Base-by-base conservation (phyloP, 176 grass and related monocot species). In the Alloteropsis semialata region DNA sequence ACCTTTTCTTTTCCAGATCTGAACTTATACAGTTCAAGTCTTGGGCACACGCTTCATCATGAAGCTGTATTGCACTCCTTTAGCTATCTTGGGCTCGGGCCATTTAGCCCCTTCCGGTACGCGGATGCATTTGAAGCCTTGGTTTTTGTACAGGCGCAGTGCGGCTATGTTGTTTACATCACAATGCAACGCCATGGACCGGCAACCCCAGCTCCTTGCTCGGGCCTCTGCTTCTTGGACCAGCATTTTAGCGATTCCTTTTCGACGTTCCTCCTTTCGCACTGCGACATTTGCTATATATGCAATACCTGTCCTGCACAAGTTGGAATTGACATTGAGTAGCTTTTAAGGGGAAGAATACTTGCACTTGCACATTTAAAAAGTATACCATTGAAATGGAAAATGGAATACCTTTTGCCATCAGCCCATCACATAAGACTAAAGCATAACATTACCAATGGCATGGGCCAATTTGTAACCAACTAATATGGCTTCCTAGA, bases 241-340 rank as follows among this genome's bases (percentile, higher is more conserved):
- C 11, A 98, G 77, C 87, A 85, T 92, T 71, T 91, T 98, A 12
- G 93, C 93, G 15, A 98, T 95, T 56, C 96, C 96, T 81, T 92
- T 91, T 51, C 89, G 69, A 13, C 92, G 84, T 12, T 93, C 88
- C 65, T 83, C 88, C 64, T 93, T 79, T 44, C 96, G 53, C 1
- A 98, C 93, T 0, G 93, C 93, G 0, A 98, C 91, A 53, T 95
- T 98, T 69, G 93, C 94, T 87, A 95, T 92, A 44, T 98, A 95
- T 60, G 96, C 91, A 75, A 98, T 92, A 67, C 93, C 93, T 62
- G 85, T 96, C 68, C 96, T 98, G 87, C 28, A 84, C 12, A 74
- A 48, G 78, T 75, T 49, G 15, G 29, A 67, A 79, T 67, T 24
- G 61, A 69, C 34, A 58, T 16, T 32, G 18, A 43, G 57, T 81